phyloP scores from a whole-genome alignment of 169 alveolate genomes.

The Babesia bigemina region DNA sequence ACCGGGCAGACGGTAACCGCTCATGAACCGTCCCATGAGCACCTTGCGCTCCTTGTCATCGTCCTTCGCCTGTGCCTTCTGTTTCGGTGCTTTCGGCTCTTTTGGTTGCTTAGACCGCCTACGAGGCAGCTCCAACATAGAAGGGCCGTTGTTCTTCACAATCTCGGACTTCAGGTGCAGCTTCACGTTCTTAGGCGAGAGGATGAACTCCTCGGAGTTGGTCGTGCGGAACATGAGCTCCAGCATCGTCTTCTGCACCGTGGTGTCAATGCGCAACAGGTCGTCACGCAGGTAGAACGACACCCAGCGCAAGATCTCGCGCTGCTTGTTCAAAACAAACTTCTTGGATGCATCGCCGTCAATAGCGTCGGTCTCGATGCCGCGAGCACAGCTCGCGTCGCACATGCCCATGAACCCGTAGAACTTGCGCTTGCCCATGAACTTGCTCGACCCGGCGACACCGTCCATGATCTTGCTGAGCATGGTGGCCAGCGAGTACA shows the following conservation, averaged over 20 bases:
- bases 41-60: background rate
- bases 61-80: background rate
- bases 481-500: conserved; percentile 43
- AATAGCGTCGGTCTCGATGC: conserved; percentile 17
- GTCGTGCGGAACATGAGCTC: conserved; percentile 62
- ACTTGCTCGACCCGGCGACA: conserved; percentile 32
- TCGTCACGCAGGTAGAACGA: conserved; percentile 51
- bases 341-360: conserved; percentile 27
- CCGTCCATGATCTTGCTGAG: conserved; percentile 63
- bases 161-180: conserved; percentile 51
- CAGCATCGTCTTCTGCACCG: conserved; percentile 45
- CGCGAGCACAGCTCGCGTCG: conserved; percentile 43
- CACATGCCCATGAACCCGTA: conserved; percentile 71
- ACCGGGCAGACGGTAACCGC: conserved; percentile 64
- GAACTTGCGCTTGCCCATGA: conserved; percentile 62
- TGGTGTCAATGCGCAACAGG: conserved; percentile 54
- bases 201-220: conserved; percentile 23
- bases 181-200: conserved; percentile 35
- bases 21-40: conserved; percentile 21
- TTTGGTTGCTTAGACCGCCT: background rate
- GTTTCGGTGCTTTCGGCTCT: background rate
- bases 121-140: conserved; percentile 22
- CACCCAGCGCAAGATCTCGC: conserved; percentile 63
- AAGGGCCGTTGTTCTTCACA: background rate
- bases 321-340: conserved; percentile 28